phyloP scores from a whole-genome alignment of 495 filamentous ascomycete genomes.

The Xylaria nigripes region DNA sequence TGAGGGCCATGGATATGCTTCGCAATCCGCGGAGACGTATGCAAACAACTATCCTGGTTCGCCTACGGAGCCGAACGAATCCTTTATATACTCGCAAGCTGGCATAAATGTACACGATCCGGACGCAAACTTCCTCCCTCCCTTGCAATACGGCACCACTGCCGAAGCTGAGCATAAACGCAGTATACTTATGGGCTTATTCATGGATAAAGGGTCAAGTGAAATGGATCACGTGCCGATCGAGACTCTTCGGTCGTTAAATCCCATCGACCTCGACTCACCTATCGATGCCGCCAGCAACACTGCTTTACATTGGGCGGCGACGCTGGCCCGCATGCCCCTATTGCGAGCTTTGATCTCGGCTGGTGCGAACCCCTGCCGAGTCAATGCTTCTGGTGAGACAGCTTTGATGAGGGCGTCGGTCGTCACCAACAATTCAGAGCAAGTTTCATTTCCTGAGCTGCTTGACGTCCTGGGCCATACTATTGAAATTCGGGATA shows the following conservation, averaged over 20 bases:
- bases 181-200: slow-evolving; percentile 75
- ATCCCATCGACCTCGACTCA: slow-evolving; percentile 76
- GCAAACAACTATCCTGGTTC: slow-evolving; percentile 44
- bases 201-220: slow-evolving; percentile 63
- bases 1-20: slow-evolving; percentile 40
- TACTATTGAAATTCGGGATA: slow-evolving; percentile 85
- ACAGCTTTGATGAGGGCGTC: slow-evolving; percentile 85
- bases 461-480: slow-evolving; percentile 78
- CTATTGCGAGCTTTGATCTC: slow-evolving; percentile 71
- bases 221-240: slow-evolving; percentile 46
- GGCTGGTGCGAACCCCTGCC: slow-evolving; percentile 74
- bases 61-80: slow-evolving; percentile 80
- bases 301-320: slow-evolving; percentile 94
- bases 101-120: slow-evolving; percentile 38
- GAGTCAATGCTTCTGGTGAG: slow-evolving; percentile 81
- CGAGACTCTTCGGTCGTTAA: slow-evolving; percentile 46
- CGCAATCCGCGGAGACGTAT: slow-evolving; percentile 47
- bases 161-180: slow-evolving; percentile 65
- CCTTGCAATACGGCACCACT: slow-evolving; percentile 59
- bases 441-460: slow-evolving; percentile 70
- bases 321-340: slow-evolving; percentile 77
- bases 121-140: slow-evolving; percentile 53
- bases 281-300: slow-evolving; percentile 81
- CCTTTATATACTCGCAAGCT: slow-evolving; percentile 64
- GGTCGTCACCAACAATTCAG: slow-evolving; percentile 82